These are phyloP conservation scores for Pilaira anomala DNA, from an alignment of 192 early-diverging fungal species.

Conservation along the genomic window DNA sequence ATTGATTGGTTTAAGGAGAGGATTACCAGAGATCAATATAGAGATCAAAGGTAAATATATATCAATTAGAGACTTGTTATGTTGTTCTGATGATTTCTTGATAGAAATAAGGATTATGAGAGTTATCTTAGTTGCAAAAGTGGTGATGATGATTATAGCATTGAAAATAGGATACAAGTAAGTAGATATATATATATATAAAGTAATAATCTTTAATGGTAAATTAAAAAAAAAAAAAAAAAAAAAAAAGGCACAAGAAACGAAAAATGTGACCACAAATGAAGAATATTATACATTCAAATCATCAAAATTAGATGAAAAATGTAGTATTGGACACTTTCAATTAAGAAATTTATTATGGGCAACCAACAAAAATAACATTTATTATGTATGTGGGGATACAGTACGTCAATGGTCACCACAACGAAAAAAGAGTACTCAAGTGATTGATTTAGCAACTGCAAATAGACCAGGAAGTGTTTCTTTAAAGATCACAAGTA, in stretches of 20 bases:
- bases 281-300: constrained; percentile 47
- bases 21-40: constrained; percentile 34
- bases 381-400: constrained; percentile 53
- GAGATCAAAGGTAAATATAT: constrained; percentile 32
- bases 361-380: constrained; percentile 55
- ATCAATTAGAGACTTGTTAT: no score
- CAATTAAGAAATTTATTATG: constrained; percentile 62
- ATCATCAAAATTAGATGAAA: constrained; percentile 40
- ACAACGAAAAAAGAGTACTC: constrained; percentile 28
- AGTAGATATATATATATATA: neutral
- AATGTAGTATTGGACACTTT: constrained; percentile 58
- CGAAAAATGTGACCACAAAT: constrained; percentile 28
- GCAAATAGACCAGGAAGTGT: neutral
- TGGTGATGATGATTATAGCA: constrained; percentile 7
- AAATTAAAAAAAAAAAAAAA: neutral
- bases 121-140: constrained; percentile 25
- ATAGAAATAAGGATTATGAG: constrained; percentile 12
- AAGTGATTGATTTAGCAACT: constrained; percentile 26
- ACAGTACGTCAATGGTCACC: constrained; percentile 46
- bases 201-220: neutral
- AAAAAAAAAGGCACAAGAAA: constrained; percentile 17
- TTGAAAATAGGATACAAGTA: constrained; percentile 17
- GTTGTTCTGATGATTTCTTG: neutral
- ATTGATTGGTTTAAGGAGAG: constrained; percentile 30
- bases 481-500: constrained; percentile 47